These are phyloP conservation scores for Phyllostachys edulis DNA, from an alignment of 176 grass and related monocot species.

Conservation along the genomic window DNA sequence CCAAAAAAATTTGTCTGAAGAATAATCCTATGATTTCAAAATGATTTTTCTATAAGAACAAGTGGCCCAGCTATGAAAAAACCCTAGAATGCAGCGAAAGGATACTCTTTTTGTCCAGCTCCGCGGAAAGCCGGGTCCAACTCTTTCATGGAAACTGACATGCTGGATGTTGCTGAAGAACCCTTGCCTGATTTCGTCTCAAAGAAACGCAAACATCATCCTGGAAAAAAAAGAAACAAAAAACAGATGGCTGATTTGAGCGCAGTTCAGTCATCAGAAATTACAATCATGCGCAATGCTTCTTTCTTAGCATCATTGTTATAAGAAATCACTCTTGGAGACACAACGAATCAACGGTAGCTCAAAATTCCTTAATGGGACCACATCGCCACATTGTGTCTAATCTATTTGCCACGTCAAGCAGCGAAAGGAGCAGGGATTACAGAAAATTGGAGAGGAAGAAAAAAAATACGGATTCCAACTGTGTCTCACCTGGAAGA, in stretches of 20 bases:
- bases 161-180: constrained; percentile 41
- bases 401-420: not conserved
- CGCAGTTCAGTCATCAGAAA: not conserved
- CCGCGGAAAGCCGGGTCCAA: constrained; percentile 76
- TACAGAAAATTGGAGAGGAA: not conserved
- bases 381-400: not conserved
- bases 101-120: constrained; percentile 88
- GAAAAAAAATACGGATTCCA: not conserved
- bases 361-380: not conserved
- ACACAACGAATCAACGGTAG: not conserved
- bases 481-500: constrained; percentile 34
- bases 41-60: not conserved
- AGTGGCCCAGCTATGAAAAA: constrained; percentile 6
- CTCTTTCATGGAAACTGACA: constrained; percentile 86
- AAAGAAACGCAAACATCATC: constrained; percentile 35
- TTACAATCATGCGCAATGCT: not conserved
- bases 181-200: constrained; percentile 45
- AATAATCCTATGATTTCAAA: not conserved
- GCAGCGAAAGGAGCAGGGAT: not conserved
- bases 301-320: not conserved
- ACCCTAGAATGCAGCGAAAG: constrained; percentile 27
- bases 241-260: constrained; percentile 1
- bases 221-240: constrained; percentile 35
- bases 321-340: not conserved
- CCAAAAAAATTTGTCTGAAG: not conserved